Evolutionary conservation across 2,329 filamentous ascomycete genomes (phyloP), one percentile per base, ranked within the genome.

Genomic region (Lasiodiplodia hormozganensis): DNA sequence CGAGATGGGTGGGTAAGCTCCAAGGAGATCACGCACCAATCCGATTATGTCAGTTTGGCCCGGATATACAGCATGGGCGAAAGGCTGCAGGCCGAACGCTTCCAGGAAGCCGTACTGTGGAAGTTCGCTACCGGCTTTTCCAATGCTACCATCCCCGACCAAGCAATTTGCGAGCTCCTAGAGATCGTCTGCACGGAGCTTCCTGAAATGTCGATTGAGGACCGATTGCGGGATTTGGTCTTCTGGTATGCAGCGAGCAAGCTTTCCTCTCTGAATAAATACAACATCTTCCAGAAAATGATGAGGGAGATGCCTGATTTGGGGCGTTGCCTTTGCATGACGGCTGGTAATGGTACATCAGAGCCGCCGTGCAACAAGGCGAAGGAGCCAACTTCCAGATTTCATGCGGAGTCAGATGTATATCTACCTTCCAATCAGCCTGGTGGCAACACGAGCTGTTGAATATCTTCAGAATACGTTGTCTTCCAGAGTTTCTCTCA

Each of bases 41-140:
- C 70, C 56, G 68, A 71, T 47, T 73, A 67, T 25, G 68, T 72
- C 3, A 73, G 69, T 4, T 53, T 73, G 49, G 70, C 71, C 25
- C 70, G 71, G 23, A 66, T 74, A 36, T 73, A 73, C 60, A 69
- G 69, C 21, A 69, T 73, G 67, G 72, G 71, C 25, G 70, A 74
- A 53, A 68, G 71, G 40, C 68, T 72, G 47, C 68, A 54, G 71
- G 68, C 71, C 73, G 58, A 57, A 71, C 72, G 18, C 68, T 72
- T 53, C 52, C 68, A 74, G 64, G 36, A 67, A n/a, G 65, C 68
- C 58, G 64, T 65, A 25, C 70, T 73, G 16, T 70, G 60, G 69
- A 70, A 70, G 67, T 74, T 72, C 60, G 62, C 34, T 36, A 36
- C 34, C 34, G 34, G 34, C 34, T 36, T 16, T 12, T 25, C 23